Evolutionary conservation across 257 asterid species (phyloP), one percentile per base, ranked within the genome.

Genomic region (Fraxinus pennsylvanica): DNA sequence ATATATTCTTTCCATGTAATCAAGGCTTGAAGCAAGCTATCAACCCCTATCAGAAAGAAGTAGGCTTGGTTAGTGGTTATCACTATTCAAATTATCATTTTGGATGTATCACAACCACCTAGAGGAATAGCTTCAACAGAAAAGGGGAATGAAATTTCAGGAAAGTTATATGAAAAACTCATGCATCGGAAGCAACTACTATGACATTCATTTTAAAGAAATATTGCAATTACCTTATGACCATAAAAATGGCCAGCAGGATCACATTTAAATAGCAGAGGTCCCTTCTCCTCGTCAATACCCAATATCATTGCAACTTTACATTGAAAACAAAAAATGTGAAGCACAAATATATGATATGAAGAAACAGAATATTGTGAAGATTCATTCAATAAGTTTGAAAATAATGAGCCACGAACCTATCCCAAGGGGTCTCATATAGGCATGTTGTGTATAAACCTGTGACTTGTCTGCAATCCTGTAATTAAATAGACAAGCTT

Each of bases 221-320:
- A 73, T 36, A 21, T 67, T 80, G 1, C 69, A 43, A 71, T 79
- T 87, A 96, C 99, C 97, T 96, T 96, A 57, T 96, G 99, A 78
- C 99, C 99, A 61, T 91, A 96, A 83, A 96, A 96, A 84, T 96
- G 98, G 78, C 99, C 99, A 12, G 99, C 99, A n/a, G 99, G 99
- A 76, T 96, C 99, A 81, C 99, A 96, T 79, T 96, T 96, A 88
- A 94, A 96, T 80, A 96, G 98, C 81, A 91, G 98, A 75, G 99
- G 97, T 39, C 99, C 99, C 79, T 81, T 89, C 90, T 96, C 99
- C 78, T 92, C 96, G 59, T 96, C 99, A 73, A 96, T 87, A 47
- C 97, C 98, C 94, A 96, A 83, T 80, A 96, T 83, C 98, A 96
- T 96, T 5, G 97, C 96, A 85, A 96, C 98, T 96, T 74, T 19